These are phyloP conservation scores for Nothopassalora personata DNA, from an alignment of 2,329 filamentous ascomycete genomes.

Conservation along the genomic window DNA sequence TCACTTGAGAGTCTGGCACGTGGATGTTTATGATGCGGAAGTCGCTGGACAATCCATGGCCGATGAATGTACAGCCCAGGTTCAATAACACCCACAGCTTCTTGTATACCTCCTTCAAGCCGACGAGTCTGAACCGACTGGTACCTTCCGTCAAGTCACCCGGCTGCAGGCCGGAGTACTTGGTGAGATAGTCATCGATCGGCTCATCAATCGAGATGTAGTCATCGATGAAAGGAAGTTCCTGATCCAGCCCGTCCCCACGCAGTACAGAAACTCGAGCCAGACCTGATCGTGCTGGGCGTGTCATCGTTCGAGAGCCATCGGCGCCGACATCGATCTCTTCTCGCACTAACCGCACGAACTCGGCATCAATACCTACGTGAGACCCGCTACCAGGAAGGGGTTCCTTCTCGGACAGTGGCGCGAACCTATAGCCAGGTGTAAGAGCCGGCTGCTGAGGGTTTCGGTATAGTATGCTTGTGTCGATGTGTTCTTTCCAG, in stretches of 20 bases:
- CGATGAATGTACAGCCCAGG: constrained; percentile 86
- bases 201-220: constrained; percentile 89
- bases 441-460: constrained; percentile 44
- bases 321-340: constrained; percentile 96
- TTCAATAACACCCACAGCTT: constrained; percentile 97
- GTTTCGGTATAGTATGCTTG: constrained; percentile 75
- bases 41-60: constrained; percentile 88
- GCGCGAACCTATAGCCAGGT: constrained; percentile 23
- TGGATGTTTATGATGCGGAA: constrained; percentile 98
- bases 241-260: constrained; percentile 70
- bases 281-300: constrained; percentile 82
- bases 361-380: constrained; percentile 91
- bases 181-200: constrained; percentile 91
- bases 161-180: constrained; percentile 83
- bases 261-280: constrained; percentile 90
- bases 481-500: constrained; percentile 83
- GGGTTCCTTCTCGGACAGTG: constrained; percentile 41
- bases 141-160: constrained; percentile 75
- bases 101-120: constrained; percentile 90
- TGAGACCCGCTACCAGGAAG: constrained; percentile 58
- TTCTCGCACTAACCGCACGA: constrained; percentile 85
- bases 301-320: constrained; percentile 83
- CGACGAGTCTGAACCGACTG: constrained; percentile 77
- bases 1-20: constrained; percentile 80
- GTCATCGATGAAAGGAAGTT: constrained; percentile 89